Percentiles rank a stretch among this genome's conserved stretches.
Conservation (phyloP, 2,329 filamentous ascomycete species). For the Apiospora rasikravindrae region DNA sequence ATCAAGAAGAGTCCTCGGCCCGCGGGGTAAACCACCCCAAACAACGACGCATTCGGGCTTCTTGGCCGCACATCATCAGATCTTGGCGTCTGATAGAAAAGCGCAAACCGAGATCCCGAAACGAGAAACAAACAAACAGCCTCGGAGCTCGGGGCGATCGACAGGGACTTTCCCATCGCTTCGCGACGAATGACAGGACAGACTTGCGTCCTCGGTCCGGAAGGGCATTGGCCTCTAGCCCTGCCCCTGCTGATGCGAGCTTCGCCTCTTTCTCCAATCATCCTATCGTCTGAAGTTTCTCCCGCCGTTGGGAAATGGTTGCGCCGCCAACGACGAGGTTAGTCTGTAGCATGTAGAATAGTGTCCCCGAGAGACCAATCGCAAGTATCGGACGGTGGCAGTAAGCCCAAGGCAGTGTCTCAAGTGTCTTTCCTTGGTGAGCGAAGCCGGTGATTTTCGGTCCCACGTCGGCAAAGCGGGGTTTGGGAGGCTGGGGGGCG, state of each 20-base stretch:
- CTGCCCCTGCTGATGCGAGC: neutral
- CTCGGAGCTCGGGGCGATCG: conserved; percentile 1
- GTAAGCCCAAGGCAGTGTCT: neutral
- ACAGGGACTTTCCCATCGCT: neutral
- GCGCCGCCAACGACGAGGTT: neutral
- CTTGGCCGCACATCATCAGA: neutral
- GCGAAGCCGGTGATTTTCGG: neutral
- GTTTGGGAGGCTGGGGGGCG: neutral
- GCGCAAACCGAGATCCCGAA: neutral
- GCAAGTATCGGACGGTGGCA: neutral
- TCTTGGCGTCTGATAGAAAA: neutral
- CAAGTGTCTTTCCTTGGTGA: neutral
- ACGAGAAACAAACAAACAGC: neutral
- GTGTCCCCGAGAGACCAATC: neutral
- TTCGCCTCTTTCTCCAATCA: neutral
- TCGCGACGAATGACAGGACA: neutral
- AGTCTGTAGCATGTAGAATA: neutral
- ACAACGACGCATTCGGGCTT: neutral
- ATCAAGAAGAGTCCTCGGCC: neutral
- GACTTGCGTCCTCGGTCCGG: neutral
- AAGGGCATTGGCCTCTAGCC: neutral
- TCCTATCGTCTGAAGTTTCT: conserved; percentile 3
- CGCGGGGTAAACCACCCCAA: neutral
- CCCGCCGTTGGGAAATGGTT: conserved; percentile 7
- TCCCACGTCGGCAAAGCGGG: neutral